Conservation (phyloP, 306 rosid genomes). For the Inga oerstediana region DNA sequence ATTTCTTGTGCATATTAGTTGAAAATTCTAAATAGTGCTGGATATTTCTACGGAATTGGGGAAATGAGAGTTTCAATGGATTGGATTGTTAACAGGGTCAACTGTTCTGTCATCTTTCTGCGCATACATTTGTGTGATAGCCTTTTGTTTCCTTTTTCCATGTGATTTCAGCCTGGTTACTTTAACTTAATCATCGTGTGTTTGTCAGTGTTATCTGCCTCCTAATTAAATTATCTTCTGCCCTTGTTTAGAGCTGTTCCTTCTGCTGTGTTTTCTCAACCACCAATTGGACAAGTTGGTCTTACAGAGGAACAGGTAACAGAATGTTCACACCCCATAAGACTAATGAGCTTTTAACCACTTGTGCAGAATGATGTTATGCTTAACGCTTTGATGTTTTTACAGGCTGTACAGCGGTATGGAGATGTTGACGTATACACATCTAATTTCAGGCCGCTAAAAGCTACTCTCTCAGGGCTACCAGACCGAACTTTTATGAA, state of each 20-base stretch:
- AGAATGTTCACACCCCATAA: constrained; percentile 27
- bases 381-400: constrained; percentile 30
- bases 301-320: constrained; percentile 89
- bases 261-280: constrained; percentile 97
- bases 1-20: constrained; percentile 10
- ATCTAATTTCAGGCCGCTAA: constrained; percentile 86
- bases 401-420: constrained; percentile 73
- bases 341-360: constrained; percentile 28
- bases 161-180: constrained; percentile 1
- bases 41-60: constrained; percentile 11
- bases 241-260: constrained; percentile 70
- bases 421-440: constrained; percentile 89
- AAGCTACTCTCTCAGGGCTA: constrained; percentile 94
- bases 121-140: neutral
- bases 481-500: constrained; percentile 93
- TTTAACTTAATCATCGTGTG: constrained; percentile 7
- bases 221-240: constrained; percentile 31
- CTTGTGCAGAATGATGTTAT: constrained; percentile 23
- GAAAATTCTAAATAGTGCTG: constrained; percentile 1
- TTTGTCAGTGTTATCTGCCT: constrained; percentile 17
- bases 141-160: constrained; percentile 9
- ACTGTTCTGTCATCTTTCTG: constrained; percentile 7
- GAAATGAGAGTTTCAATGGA: neutral
- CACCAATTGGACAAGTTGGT: constrained; percentile 95
- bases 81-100: neutral